phyloP scores from a whole-genome alignment of 345 rosid genomes.

The Acer saccharum region DNA sequence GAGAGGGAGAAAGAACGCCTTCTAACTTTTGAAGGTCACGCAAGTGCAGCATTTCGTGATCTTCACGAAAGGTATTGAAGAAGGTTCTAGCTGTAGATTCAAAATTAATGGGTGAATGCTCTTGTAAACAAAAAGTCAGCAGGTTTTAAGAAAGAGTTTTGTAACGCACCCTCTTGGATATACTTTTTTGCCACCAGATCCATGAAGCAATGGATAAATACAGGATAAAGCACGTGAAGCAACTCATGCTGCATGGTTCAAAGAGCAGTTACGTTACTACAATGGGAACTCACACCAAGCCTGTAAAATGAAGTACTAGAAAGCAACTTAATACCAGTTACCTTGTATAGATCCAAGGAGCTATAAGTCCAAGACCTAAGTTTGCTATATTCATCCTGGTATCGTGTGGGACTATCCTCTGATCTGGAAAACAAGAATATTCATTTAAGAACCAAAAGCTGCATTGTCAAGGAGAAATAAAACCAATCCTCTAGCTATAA shows the following conservation, averaged over 20 bases:
- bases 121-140: slow-evolving; percentile 1
- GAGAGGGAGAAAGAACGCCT: slow-evolving; percentile 91
- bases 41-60: slow-evolving; percentile 82
- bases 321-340: slow-evolving; percentile 11
- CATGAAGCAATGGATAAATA: slow-evolving; percentile 91
- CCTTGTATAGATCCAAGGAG: slow-evolving; percentile 92
- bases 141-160: slow-evolving; percentile 9
- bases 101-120: slow-evolving; percentile 19
- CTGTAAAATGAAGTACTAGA: not conserved
- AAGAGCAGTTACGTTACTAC: slow-evolving; percentile 9
- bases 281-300: not conserved
- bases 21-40: slow-evolving; percentile 95
- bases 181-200: slow-evolving; percentile 84
- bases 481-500: not conserved
- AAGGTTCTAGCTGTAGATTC: slow-evolving; percentile 61
- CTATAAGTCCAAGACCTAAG: slow-evolving; percentile 83
- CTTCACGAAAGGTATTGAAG: slow-evolving; percentile 78
- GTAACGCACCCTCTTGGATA: slow-evolving; percentile 69
- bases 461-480: not conserved
- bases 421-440: slow-evolving; percentile 39
- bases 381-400: slow-evolving; percentile 74
- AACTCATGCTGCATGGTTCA: slow-evolving; percentile 75
- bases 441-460: not conserved
- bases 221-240: slow-evolving; percentile 96
- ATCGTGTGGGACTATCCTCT: slow-evolving; percentile 62